Percentiles rank a stretch among this genome's conserved stretches.
Conservation (phyloP, 495 filamentous ascomycete genomes). For the Penicillium paxilli region DNA sequence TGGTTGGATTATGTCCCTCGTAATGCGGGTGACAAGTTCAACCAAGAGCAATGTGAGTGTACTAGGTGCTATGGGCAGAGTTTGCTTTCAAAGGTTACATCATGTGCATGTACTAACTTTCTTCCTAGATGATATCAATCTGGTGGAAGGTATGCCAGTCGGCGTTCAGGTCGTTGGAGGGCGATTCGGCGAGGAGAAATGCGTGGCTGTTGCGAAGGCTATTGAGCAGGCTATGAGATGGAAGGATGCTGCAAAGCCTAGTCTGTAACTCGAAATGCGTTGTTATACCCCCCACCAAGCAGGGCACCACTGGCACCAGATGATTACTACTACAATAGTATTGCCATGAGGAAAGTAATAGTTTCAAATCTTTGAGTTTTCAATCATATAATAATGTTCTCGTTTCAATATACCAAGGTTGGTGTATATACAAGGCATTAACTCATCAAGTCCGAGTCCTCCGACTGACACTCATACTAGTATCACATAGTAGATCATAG, state of each 20-base stretch:
- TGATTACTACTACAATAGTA: too few relatives aligned
- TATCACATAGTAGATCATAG: too few relatives aligned
- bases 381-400: too few relatives aligned
- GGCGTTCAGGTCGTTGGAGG: conserved; percentile 55
- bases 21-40: conserved; percentile 47
- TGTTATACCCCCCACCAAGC: too few relatives aligned
- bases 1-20: conserved; percentile 34
- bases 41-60: conserved; percentile 44
- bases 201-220: conserved; percentile 45
- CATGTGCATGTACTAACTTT: too few relatives aligned
- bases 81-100: too few relatives aligned
- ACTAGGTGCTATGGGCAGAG: too few relatives aligned
- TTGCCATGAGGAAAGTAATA: not conserved
- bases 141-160: conserved; percentile 53
- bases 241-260: conserved; percentile 8
- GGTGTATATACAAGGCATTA: not conserved
- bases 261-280: conserved; percentile 4
- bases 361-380: too few relatives aligned
- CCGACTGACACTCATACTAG: too few relatives aligned
- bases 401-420: not conserved
- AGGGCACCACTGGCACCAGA: too few relatives aligned
- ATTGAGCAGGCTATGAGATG: conserved; percentile 25
- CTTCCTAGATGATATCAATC: conserved; percentile 38
- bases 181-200: conserved; percentile 48
- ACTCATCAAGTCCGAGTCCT: too few relatives aligned